Evolutionary conservation across 768 basidiomycete species (phyloP), one percentile per base, ranked within the genome.

Genomic region (Strobilomyces dryophilus): DNA sequence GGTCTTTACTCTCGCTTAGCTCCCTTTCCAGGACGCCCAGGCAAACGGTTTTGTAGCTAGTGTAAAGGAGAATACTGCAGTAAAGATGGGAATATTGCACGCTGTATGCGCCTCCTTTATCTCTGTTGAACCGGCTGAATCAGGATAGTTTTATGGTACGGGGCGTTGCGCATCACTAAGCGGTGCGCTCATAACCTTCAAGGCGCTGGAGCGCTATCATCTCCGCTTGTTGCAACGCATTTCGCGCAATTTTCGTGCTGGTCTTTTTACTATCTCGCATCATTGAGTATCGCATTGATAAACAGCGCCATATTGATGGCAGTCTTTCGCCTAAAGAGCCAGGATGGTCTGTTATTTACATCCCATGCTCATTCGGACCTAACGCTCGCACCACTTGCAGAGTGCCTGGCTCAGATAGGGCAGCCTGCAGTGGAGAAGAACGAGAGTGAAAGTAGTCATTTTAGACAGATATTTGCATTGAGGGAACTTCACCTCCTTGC

Each of bases 201-300:
- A 88, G 86, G 87, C 17, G 70, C 77, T 0, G 87, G 87, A 2
- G 87, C 87, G 2, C 71, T 88, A 10, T 73, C 73, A 8, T 68
- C 91, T 0, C 92, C 93, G 4, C 76, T 95, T 14, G 81, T 86
- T 0, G 79, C 92, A 0, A 95, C 93, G 0, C 87, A 91, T 53
- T 94, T 95, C 58, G 75, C 88, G 0, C 80, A 82, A 50, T 60
- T 80, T 26, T 66, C 58, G 0, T 76, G 72, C 32, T 93, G 91
- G 92, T 87, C 84, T 1, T 85, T 87, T 65, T 86, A 92, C 65
- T 94, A 83, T 62, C 74, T 92, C 10, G 72, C 72, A 1, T 89
- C 89, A 0, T 69, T 92, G 0, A 85, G 81, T 1, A 57, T 94
- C 18, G 81, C 87, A 0, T 51, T 82, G 14, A 56, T 73, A 39